Percentiles rank a stretch among this genome's conserved stretches.
phyloP scores from a whole-genome alignment of 306 rosid species.

The Amphicarpaea edgeworthii region DNA sequence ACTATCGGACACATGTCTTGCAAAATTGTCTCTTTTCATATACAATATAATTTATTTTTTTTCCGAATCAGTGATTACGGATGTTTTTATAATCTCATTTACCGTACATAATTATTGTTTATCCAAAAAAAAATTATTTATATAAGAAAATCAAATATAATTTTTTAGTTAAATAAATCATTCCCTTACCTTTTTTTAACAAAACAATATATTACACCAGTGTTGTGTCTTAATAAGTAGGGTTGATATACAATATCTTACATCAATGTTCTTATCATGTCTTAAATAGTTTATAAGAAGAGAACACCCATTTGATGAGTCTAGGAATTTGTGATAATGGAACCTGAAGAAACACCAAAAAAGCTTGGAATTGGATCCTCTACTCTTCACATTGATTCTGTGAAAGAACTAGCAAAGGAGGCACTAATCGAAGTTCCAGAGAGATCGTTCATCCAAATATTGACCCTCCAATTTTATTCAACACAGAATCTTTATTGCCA shows the following conservation, averaged over 20 bases:
- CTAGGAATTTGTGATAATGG: background rate
- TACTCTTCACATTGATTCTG: background rate
- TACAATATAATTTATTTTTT: too few species aligned
- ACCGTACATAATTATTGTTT: too few species aligned
- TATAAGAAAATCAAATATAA: too few species aligned
- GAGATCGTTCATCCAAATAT: conserved; percentile 43
- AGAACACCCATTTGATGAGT: background rate
- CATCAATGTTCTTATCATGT: background rate
- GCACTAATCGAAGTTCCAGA: conserved; percentile 34
- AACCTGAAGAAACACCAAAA: background rate
- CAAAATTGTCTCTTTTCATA: background rate
- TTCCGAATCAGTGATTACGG: too few species aligned
- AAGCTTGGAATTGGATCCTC: background rate
- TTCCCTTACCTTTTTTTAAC: too few species aligned
- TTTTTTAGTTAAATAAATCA: too few species aligned
- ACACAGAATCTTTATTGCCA: background rate
- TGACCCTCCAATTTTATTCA: conserved; percentile 39
- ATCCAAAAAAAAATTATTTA: too few species aligned
- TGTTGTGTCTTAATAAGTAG: too few species aligned
- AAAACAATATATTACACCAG: too few species aligned
- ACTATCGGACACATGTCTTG: background rate
- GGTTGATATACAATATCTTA: too few species aligned
- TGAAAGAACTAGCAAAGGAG: conserved; percentile 41
- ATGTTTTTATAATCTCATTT: too few species aligned
- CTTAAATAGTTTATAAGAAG: background rate